These are phyloP conservation scores for Coemansia sp. DNA, from an alignment of 192 early-diverging fungal genomes.

Conservation along the genomic window DNA sequence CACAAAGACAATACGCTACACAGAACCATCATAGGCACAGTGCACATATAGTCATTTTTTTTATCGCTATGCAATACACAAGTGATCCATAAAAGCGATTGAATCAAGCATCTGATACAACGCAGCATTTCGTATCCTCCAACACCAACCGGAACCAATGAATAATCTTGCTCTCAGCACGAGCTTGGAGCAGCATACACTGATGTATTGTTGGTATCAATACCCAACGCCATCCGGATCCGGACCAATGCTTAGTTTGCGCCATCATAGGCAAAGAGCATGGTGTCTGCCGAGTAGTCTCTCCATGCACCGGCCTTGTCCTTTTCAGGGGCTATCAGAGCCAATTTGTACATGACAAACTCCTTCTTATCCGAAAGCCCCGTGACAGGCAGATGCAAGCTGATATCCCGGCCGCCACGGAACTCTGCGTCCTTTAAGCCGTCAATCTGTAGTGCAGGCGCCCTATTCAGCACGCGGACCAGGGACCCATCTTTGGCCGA, in stretches of 20 bases:
- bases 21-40: no score
- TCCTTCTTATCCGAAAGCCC: conserved; percentile 6
- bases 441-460: conserved; percentile 6
- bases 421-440: conserved; percentile 7
- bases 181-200: no score
- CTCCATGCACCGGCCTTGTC: conserved; percentile 14
- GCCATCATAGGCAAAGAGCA: conserved; percentile 30
- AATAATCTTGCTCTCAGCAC: no score
- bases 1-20: no score
- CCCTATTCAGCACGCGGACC: conserved; percentile 18
- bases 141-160: no score
- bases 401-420: not conserved
- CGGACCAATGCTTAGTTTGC: conserved; percentile 3
- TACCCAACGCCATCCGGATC: no score
- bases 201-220: no score
- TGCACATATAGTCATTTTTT: no score
- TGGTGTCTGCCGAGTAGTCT: conserved; percentile 25
- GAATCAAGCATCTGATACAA: no score
- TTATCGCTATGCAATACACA: no score
- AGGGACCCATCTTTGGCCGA: conserved; percentile 27
- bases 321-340: conserved; percentile 29
- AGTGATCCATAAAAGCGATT: no score
- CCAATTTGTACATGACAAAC: conserved; percentile 30
- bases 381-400: conserved; percentile 10
- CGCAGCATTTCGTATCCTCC: no score